A percentile compares a stretch with the other conserved stretches of the same genome.
phyloP scores from a whole-genome alignment of 257 asterid species.

The Solanum sparsipilum region DNA sequence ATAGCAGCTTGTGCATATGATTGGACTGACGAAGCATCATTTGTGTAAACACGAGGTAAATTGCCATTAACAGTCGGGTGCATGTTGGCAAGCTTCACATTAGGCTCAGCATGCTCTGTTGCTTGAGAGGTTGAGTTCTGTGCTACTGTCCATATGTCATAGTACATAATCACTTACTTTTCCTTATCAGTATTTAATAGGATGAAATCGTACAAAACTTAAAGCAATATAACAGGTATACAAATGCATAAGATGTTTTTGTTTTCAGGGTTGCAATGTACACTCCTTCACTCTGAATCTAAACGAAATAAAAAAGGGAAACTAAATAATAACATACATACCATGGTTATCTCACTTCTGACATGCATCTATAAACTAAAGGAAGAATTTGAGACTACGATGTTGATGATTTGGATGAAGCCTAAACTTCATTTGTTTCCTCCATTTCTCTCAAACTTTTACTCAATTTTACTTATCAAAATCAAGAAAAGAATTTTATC shows the following conservation, averaged over 20 bases:
- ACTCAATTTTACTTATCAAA: neutral
- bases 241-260: neutral
- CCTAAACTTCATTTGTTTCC: neutral
- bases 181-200: neutral
- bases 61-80: constrained; percentile 18
- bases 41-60: constrained; percentile 33
- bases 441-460: neutral
- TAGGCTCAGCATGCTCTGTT: constrained; percentile 30
- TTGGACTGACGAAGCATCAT: constrained; percentile 36
- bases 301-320: neutral
- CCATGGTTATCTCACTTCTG: neutral
- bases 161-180: neutral
- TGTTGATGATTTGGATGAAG: neutral
- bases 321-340: neutral
- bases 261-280: neutral
- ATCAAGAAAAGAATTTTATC: neutral
- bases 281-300: neutral
- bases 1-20: constrained; percentile 36
- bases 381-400: neutral
- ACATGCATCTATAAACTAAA: neutral
- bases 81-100: constrained; percentile 39
- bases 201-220: neutral
- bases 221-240: neutral
- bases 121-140: constrained; percentile 28
- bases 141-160: constrained; percentile 22